These are phyloP conservation scores for Cavenderia fasciculata DNA, from an alignment of 78 protist species.

Conservation along the genomic window DNA sequence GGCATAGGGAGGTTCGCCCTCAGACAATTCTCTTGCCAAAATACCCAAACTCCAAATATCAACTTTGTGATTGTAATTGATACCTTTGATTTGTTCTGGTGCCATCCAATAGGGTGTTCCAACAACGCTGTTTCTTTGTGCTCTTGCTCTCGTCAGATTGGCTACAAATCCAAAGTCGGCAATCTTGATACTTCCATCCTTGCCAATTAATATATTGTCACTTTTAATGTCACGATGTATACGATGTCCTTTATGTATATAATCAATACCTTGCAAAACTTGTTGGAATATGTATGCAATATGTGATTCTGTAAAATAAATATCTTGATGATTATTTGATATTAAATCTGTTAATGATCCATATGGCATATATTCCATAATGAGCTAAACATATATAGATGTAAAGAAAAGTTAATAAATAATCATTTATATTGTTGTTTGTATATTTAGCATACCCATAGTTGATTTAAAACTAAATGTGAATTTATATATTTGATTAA, in stretches of 20 bases:
- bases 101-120: constrained; percentile 95
- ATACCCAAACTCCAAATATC: constrained; percentile 84
- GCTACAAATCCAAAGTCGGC: constrained; percentile 88
- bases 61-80: constrained; percentile 67
- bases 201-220: constrained; percentile 79
- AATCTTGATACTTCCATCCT: constrained; percentile 75
- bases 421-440: not conserved
- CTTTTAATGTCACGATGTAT: constrained; percentile 90
- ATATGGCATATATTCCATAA: constrained; percentile 73
- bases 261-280: constrained; percentile 69
- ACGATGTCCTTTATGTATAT: constrained; percentile 72
- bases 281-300: constrained; percentile 67
- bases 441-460: constrained; percentile 35
- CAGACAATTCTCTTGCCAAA: constrained; percentile 67
- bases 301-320: constrained; percentile 25
- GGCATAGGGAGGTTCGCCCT: constrained; percentile 83
- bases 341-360: constrained; percentile 81
- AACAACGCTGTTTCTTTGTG: constrained; percentile 74
- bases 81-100: constrained; percentile 83
- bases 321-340: not conserved
- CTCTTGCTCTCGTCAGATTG: constrained; percentile 36
- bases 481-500: constrained; percentile 60
- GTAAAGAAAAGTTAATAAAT: not conserved
- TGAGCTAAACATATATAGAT: not conserved
- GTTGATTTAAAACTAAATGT: constrained; percentile 56